A percentile compares a stretch with the other conserved stretches of the same genome.
phyloP scores from a whole-genome alignment of 176 grass and related monocot genomes.

The Rhipidocladum racemiflorum region DNA sequence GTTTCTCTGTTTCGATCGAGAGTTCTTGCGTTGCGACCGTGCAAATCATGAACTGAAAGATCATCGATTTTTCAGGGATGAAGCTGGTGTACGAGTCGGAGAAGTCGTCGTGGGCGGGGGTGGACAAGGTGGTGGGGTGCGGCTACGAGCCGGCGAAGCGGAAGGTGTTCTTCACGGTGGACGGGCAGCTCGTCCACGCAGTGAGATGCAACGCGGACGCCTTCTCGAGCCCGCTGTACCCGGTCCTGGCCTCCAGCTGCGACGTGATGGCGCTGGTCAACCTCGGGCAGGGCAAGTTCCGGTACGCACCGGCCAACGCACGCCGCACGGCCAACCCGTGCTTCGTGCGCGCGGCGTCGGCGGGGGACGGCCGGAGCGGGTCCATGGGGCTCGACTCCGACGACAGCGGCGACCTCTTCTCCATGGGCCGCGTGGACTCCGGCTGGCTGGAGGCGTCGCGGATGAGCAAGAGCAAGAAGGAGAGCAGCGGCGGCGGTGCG shows the following conservation, averaged over 20 bases:
- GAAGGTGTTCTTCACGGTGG: constrained; percentile 95
- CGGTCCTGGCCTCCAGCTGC: constrained; percentile 54
- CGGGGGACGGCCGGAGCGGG: constrained; percentile 6
- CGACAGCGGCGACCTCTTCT: constrained; percentile 95
- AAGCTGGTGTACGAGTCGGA: constrained; percentile 79
- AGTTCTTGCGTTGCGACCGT: neutral
- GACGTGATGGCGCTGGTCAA: constrained; percentile 89
- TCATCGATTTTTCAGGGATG: constrained; percentile 53
- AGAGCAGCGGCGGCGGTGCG: constrained; percentile 20
- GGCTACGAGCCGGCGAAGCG: constrained; percentile 83
- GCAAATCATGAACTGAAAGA: neutral
- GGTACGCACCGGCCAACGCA: constrained; percentile 74
- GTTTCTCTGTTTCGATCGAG: neutral
- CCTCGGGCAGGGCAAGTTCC: constrained; percentile 92
- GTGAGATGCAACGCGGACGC: constrained; percentile 81
- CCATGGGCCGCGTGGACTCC: constrained; percentile 74
- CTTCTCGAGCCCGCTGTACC: constrained; percentile 69
- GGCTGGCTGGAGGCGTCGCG: constrained; percentile 47
- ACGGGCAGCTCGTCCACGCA: constrained; percentile 63
- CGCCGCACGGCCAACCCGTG: constrained; percentile 73
- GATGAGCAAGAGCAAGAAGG: constrained; percentile 51
- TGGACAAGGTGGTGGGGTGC: constrained; percentile 78
- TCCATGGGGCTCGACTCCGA: constrained; percentile 46
- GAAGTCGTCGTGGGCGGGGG: constrained; percentile 62
- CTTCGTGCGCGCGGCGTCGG: constrained; percentile 51